Evolutionary conservation across 768 basidiomycete genomes (phyloP).

Genomic region (Suillus spraguei): DNA sequence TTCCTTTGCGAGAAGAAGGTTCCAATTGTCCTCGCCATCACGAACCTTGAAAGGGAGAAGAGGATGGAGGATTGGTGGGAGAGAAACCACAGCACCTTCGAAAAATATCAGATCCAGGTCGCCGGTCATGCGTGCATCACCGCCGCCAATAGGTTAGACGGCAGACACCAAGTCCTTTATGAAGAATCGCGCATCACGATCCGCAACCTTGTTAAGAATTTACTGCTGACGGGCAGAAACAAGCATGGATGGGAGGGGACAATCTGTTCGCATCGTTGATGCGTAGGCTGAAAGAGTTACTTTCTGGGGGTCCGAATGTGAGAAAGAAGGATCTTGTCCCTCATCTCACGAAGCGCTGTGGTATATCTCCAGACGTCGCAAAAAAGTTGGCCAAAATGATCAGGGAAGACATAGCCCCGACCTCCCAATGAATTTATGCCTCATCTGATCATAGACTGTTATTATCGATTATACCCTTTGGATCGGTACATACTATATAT

Average conservation of each 20-base stretch:
- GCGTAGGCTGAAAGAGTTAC: slow-evolving; percentile 25
- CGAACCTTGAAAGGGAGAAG: slow-evolving; percentile 30
- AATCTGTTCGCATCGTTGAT: slow-evolving; percentile 25
- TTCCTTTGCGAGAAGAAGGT: slow-evolving; percentile 37
- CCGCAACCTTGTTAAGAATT: slow-evolving; percentile 18
- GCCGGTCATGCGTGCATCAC: slow-evolving; percentile 40
- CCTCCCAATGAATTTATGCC: neutral
- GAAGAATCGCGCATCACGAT: slow-evolving; percentile 23
- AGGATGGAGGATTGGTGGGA: slow-evolving; percentile 24
- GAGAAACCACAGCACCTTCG: slow-evolving; percentile 19
- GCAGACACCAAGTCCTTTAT: slow-evolving; percentile 27
- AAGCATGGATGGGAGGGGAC: neutral
- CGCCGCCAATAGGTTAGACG: slow-evolving; percentile 22
- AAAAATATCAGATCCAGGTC: slow-evolving; percentile 28
- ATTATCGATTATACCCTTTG: neutral
- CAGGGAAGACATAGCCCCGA: neutral
- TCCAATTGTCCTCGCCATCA: slow-evolving; percentile 32
- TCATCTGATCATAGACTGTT: neutral
- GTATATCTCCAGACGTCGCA: slow-evolving; percentile 24
- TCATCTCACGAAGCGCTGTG: slow-evolving; percentile 31
- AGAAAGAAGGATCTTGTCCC: slow-evolving; percentile 25
- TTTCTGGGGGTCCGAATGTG: slow-evolving; percentile 18
- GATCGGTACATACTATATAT: neutral
- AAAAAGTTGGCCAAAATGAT: neutral
- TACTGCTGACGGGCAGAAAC: neutral